Evolutionary conservation across 495 filamentous ascomycete genomes (phyloP).

Genomic region (Achaetomiella virescens): DNA sequence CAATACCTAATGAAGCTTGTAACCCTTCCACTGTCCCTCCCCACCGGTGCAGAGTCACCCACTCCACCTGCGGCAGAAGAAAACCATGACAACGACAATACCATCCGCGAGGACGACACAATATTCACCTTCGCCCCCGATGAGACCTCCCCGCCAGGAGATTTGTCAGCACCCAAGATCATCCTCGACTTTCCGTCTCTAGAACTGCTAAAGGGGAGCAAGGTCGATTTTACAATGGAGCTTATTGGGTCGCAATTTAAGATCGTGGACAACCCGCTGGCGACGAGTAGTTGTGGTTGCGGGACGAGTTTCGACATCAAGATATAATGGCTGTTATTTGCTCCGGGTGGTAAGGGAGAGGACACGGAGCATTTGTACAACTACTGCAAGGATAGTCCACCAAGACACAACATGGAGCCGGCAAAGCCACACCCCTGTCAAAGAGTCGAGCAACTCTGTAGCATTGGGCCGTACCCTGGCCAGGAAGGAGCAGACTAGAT

Average conservation of each 20-base stretch:
- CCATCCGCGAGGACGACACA: constrained; percentile 66
- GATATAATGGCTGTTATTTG: constrained; percentile 26
- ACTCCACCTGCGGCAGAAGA: constrained; percentile 19
- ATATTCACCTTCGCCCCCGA: constrained; percentile 39
- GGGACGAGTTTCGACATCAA: constrained; percentile 97
- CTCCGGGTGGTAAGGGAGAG: not conserved
- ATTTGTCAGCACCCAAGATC: constrained; percentile 57
- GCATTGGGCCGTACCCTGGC: constrained; percentile 21
- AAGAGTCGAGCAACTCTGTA: constrained; percentile 9
- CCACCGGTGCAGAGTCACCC: constrained; percentile 13
- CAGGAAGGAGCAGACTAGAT: constrained; percentile 19
- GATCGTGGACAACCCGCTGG: constrained; percentile 84
- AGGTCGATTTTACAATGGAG: constrained; percentile 93
- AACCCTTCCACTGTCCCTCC: constrained; percentile 42
- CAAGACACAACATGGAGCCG: not conserved
- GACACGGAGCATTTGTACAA: not conserved
- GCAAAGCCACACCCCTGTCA: not conserved
- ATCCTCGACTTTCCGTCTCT: constrained; percentile 85
- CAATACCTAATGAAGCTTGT: constrained; percentile 92
- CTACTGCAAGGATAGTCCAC: not conserved
- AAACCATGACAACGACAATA: constrained; percentile 12
- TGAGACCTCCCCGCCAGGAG: constrained; percentile 1
- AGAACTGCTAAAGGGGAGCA: constrained; percentile 85
- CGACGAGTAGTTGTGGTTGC: constrained; percentile 93
- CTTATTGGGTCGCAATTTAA: constrained; percentile 97